Conservation (phyloP, 768 basidiomycete genomes). For the Strobilomyces echinocephalus region DNA sequence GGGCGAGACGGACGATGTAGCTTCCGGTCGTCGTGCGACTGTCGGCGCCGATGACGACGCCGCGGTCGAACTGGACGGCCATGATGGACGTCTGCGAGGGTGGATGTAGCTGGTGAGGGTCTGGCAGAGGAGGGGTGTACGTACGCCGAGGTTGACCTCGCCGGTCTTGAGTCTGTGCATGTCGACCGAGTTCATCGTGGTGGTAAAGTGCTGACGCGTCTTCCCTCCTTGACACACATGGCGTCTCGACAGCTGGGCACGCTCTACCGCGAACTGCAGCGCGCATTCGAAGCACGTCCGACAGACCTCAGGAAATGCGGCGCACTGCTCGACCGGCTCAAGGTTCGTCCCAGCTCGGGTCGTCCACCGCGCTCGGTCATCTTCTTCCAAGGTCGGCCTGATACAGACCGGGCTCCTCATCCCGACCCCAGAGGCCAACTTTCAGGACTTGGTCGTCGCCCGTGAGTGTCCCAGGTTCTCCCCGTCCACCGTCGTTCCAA, state of each 20-base stretch:
- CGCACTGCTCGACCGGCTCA: slow-evolving; percentile 62
- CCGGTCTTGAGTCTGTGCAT: slow-evolving; percentile 86
- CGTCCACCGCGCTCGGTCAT: not conserved
- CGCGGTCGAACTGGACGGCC: slow-evolving; percentile 95
- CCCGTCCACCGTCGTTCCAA: not conserved
- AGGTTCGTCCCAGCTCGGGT: slow-evolving; percentile 41
- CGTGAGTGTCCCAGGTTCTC: slow-evolving; percentile 46
- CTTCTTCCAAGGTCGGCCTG: slow-evolving; percentile 55
- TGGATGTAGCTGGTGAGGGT: not conserved
- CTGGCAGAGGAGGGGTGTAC: slow-evolving; percentile 28
- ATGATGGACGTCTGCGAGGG: slow-evolving; percentile 89
- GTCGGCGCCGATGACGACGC: slow-evolving; percentile 96
- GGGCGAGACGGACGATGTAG: slow-evolving; percentile 72
- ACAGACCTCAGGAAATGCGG: slow-evolving; percentile 68
- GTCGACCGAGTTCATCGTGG: slow-evolving; percentile 64
- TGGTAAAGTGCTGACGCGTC: slow-evolving; percentile 47
- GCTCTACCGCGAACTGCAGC: slow-evolving; percentile 63
- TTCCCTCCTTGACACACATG: slow-evolving; percentile 34
- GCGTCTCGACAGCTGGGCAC: slow-evolving; percentile 48
- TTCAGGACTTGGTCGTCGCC: slow-evolving; percentile 66
- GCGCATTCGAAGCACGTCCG: slow-evolving; percentile 59
- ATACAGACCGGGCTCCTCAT: slow-evolving; percentile 73
- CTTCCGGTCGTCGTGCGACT: slow-evolving; percentile 94
- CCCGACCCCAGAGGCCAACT: slow-evolving; percentile 59
- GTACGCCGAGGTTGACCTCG: slow-evolving; percentile 94